Percentiles rank a stretch among this genome's conserved stretches.
Conservation (phyloP, 2,329 filamentous ascomycete species). For the Lojkania enalia region DNA sequence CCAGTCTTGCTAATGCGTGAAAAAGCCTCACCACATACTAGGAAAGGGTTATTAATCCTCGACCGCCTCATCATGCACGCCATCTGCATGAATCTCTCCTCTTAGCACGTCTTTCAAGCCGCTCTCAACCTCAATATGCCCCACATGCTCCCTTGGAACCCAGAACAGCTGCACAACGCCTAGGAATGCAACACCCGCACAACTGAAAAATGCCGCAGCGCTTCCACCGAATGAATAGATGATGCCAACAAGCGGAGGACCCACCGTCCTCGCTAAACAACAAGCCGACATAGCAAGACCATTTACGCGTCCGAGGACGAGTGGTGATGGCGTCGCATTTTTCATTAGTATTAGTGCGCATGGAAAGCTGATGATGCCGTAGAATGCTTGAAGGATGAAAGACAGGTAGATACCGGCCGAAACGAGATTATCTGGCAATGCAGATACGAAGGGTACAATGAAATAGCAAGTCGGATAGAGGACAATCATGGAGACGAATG, state of each 20-base stretch:
- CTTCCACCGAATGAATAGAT: conserved; percentile 66
- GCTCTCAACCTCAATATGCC: conserved; percentile 36
- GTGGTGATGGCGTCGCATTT: conserved; percentile 66
- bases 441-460: conserved; percentile 68
- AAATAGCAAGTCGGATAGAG: conserved; percentile 70
- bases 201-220: conserved; percentile 64
- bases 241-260: conserved; percentile 67
- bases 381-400: conserved; percentile 66
- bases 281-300: conserved; percentile 67
- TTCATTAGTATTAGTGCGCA: conserved; percentile 75
- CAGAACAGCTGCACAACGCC: conserved; percentile 61
- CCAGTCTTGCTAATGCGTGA: not conserved
- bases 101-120: conserved; percentile 31
- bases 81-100: conserved; percentile 2
- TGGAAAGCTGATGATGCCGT: conserved; percentile 69
- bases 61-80: not conserved
- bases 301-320: conserved; percentile 70
- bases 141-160: conserved; percentile 54
- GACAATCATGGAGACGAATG: conserved; percentile 66
- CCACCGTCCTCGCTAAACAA: conserved; percentile 70
- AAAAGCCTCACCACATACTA: no score
- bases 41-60: no score
- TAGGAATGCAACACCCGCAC: conserved; percentile 57
- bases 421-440: conserved; percentile 53
- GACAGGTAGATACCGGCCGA: conserved; percentile 66